phyloP scores from a whole-genome alignment of 2,329 filamentous ascomycete species.

The Colletotrichum incanum region DNA sequence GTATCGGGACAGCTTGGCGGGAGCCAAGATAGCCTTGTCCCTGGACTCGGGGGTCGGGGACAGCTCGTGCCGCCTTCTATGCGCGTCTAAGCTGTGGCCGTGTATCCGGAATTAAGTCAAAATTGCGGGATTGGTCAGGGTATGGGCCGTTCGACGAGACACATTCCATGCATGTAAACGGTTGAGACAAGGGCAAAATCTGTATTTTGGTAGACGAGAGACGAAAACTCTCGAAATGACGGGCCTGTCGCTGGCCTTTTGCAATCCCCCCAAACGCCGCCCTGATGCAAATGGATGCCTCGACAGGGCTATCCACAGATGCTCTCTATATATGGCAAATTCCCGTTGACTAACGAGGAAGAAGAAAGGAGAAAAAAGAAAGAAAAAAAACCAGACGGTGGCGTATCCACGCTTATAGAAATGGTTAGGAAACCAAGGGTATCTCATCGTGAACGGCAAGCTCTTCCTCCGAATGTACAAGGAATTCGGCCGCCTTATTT shows the following conservation, averaged over 20 bases:
- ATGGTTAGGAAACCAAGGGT: constrained; percentile 40
- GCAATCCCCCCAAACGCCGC: constrained; percentile 34
- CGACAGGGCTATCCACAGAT: constrained; percentile 24
- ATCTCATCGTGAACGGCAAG: constrained; percentile 42
- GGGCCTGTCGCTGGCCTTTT: constrained; percentile 36
- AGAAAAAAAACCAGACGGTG: constrained; percentile 16
- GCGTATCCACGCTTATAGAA: constrained; percentile 24
- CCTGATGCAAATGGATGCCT: constrained; percentile 38
- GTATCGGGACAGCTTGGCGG: constrained; percentile 30
- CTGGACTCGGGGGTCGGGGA: constrained; percentile 35
- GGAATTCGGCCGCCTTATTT: constrained; percentile 40
- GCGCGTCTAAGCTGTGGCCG: constrained; percentile 23
- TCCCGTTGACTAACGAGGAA: constrained; percentile 3
- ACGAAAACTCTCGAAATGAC: constrained; percentile 29
- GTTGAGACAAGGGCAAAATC: constrained; percentile 3
- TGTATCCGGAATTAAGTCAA: background rate
- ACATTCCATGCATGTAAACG: background rate
- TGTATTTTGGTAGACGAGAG: constrained; percentile 3
- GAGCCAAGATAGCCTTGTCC: constrained; percentile 37
- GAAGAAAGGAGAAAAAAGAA: background rate
- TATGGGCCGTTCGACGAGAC: constrained; percentile 6
- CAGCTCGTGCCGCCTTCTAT: constrained; percentile 32
- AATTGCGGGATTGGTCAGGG: constrained; percentile 17
- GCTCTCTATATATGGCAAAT: constrained; percentile 29
- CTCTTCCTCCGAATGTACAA: constrained; percentile 32